Percentiles rank a stretch among this genome's conserved stretches.
Conservation (phyloP, 805 yeast genomes). For the Yarrowia divulgata region DNA sequence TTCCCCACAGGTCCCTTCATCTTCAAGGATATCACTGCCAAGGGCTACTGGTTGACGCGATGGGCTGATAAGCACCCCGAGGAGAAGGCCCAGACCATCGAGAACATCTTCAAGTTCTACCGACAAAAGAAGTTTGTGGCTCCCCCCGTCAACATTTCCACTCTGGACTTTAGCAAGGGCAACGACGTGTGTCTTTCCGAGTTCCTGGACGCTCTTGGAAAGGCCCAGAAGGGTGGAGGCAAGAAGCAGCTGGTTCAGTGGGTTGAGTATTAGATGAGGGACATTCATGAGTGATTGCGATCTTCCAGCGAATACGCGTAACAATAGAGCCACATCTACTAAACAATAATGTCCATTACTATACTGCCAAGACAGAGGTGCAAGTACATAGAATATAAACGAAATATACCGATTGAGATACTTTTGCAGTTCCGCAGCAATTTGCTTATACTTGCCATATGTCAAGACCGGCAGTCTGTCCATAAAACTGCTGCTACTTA, state of each 20-base stretch:
- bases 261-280: not conserved
- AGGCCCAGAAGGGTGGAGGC: constrained; percentile 52
- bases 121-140: constrained; percentile 61
- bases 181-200: constrained; percentile 55
- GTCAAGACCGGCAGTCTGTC: too few species aligned
- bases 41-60: constrained; percentile 93
- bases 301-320: too few species aligned
- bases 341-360: too few species aligned
- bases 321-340: too few species aligned
- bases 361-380: too few species aligned
- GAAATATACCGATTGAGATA: too few species aligned
- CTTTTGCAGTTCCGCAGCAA: too few species aligned
- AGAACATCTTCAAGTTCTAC: constrained; percentile 64
- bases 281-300: too few species aligned
- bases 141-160: constrained; percentile 56
- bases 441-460: too few species aligned
- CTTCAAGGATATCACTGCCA: constrained; percentile 83
- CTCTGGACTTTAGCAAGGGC: constrained; percentile 51
- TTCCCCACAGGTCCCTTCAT: constrained; percentile 88
- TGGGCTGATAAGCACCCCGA: constrained; percentile 67
- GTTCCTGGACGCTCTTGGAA: constrained; percentile 56
- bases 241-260: constrained; percentile 54
- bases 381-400: too few species aligned
- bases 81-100: constrained; percentile 62
- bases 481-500: too few species aligned